Evolutionary conservation across 257 asterid species (phyloP), one percentile per base, ranked within the genome.

Genomic region (Plantago elongata): DNA sequence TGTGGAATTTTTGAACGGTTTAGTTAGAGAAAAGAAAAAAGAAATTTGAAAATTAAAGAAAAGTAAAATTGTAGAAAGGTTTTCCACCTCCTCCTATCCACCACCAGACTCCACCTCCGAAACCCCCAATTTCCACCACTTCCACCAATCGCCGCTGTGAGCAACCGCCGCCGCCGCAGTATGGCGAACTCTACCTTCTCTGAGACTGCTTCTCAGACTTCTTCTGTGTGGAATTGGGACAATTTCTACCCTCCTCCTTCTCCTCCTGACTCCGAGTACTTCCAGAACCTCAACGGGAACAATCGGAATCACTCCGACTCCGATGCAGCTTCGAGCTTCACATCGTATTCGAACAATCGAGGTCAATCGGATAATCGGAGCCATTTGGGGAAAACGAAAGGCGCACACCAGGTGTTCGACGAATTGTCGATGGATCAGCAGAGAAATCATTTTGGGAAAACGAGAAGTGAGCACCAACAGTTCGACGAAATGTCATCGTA

Each of bases 191-290:
- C n/a, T n/a, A n/a, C n/a, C n/a, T n/a, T n/a, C n/a, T n/a, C n/a
- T n/a, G n/a, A n/a, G n/a, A n/a, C n/a, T n/a, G n/a, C n/a, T n/a
- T n/a, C n/a, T n/a, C n/a, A n/a, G n/a, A n/a, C n/a, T n/a, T n/a
- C n/a, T n/a, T n/a, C n/a, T n/a, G n/a, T n/a, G n/a, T n/a, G n/a
- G n/a, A n/a, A n/a, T 61, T 93, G 99, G 99, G 99, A 93, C 50
- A 82, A 83, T 60, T 89, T 93, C 73, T 79, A 83, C 61, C 97
- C 99, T 9, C 96, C 99, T 9, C 97, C 99, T 0, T 85, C 99
- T 7, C 99, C 99, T 11, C 99, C 99, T 0, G 75, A 57, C 38
- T 89, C 97, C 22, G 99, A 85, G 38, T 89, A 81, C 62, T 93
- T 87, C 71, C 83, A 83, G 30, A 86, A 83, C 9, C 66, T 78